Evolutionary conservation across 176 grass and related monocot genomes (phyloP).

Genomic region (Oryza rufipogon): DNA sequence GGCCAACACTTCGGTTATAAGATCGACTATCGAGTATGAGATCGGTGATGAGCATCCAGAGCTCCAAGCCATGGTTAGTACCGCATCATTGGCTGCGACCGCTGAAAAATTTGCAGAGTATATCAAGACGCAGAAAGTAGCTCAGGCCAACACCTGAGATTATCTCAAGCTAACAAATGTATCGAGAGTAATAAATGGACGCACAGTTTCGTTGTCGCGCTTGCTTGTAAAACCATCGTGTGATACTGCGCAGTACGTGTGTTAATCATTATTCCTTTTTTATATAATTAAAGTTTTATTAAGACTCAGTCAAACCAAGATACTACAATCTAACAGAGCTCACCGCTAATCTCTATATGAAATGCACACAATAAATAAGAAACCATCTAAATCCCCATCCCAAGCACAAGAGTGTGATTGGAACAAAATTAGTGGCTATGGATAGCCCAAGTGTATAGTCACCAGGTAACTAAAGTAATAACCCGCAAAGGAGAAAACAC

Average conservation of each 20-base stretch:
- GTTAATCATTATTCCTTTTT: neutral
- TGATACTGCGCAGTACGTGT: neutral
- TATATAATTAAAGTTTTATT: too few relatives aligned
- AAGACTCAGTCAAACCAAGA: too few relatives aligned
- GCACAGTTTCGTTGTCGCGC: neutral
- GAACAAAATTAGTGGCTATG: too few relatives aligned
- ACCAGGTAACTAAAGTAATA: too few relatives aligned
- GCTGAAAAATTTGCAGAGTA: constrained; percentile 32
- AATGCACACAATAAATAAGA: too few relatives aligned
- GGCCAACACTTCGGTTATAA: constrained; percentile 18
- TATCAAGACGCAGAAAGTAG: constrained; percentile 32
- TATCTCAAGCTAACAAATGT: neutral
- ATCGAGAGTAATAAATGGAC: neutral
- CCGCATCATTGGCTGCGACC: constrained; percentile 23
- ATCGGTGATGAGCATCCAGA: neutral
- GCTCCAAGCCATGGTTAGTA: constrained; percentile 33
- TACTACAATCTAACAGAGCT: too few relatives aligned
- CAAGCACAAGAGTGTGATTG: too few relatives aligned
- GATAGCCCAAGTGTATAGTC: too few relatives aligned
- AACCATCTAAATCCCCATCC: too few relatives aligned
- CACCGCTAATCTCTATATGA: too few relatives aligned
- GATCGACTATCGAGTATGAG: constrained; percentile 44
- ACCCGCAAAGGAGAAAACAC: too few relatives aligned
- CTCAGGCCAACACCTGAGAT: neutral
- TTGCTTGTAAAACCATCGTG: neutral